Evolutionary conservation across 495 filamentous ascomycete genomes (phyloP).

Genomic region (Xylaria bambusicola): DNA sequence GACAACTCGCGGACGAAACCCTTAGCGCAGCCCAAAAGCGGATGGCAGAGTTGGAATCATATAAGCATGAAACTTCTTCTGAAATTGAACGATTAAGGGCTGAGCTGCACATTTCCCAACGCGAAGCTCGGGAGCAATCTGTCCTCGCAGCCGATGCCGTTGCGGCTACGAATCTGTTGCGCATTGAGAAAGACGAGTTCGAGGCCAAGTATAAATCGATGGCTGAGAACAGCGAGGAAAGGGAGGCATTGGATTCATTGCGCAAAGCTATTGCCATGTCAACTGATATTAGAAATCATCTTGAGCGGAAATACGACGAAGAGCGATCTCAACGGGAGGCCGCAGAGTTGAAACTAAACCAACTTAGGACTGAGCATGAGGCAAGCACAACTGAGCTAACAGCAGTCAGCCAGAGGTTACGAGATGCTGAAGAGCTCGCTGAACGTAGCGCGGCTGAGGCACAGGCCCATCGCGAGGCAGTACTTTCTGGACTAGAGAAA

Average conservation of each 20-base stretch:
- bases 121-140: slow-evolving; percentile 74
- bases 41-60: slow-evolving; percentile 77
- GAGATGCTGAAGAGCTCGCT: slow-evolving; percentile 88
- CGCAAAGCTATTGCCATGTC: slow-evolving; percentile 79
- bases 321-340: slow-evolving; percentile 75
- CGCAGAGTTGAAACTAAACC: slow-evolving; percentile 75
- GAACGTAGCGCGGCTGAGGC: slow-evolving; percentile 87
- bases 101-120: slow-evolving; percentile 77
- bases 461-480: slow-evolving; percentile 76
- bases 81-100: slow-evolving; percentile 84
- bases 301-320: slow-evolving; percentile 84
- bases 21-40: slow-evolving; percentile 79
- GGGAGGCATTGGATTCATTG: slow-evolving; percentile 70
- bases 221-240: slow-evolving; percentile 66
- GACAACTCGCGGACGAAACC: slow-evolving; percentile 86
- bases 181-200: slow-evolving; percentile 82
- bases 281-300: slow-evolving; percentile 66
- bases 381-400: slow-evolving; percentile 80
- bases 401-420: slow-evolving; percentile 67
- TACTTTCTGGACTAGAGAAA: slow-evolving; percentile 80
- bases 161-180: slow-evolving; percentile 68
- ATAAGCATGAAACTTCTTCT: slow-evolving; percentile 74
- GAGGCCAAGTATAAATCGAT: slow-evolving; percentile 68
- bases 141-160: slow-evolving; percentile 73
- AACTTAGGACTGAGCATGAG: slow-evolving; percentile 84